Conservation (phyloP, 2,329 filamentous ascomycete species). For the Trichoderma arundinaceum region DNA sequence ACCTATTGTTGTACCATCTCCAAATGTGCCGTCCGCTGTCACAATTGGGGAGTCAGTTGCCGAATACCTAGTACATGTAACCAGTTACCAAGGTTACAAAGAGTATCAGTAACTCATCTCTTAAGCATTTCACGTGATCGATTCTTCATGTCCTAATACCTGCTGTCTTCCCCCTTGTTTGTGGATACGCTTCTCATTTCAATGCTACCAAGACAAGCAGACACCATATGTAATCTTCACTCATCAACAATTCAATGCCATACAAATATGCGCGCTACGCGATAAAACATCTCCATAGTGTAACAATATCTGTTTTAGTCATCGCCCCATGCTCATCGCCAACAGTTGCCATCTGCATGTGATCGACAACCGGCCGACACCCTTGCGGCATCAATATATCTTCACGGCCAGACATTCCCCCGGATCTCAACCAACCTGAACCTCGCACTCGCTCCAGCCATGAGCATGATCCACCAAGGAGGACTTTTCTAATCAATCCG, state of each 20-base stretch:
- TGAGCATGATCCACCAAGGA: background rate
- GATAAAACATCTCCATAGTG: no score
- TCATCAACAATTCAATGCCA: background rate
- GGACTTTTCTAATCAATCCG: slow-evolving; percentile 10
- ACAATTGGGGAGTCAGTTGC: background rate
- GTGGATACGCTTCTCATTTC: background rate
- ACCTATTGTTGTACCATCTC: background rate
- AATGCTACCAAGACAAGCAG: background rate
- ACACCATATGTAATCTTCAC: background rate
- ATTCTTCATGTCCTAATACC: background rate
- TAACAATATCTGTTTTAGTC: no score
- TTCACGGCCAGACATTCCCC: slow-evolving; percentile 19
- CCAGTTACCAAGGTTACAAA: background rate
- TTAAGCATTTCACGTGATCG: background rate
- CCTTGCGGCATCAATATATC: background rate
- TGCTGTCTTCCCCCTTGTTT: background rate
- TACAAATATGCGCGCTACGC: background rate
- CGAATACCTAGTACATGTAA: no score
- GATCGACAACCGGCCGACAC: background rate
- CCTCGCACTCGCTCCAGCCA: background rate
- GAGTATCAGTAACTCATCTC: background rate
- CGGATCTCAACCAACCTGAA: background rate
- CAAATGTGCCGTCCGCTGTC: background rate
- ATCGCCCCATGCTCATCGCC: no score
- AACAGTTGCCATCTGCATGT: no score